Evolutionary conservation across 164 flowering plant genomes (phyloP).

Genomic region (Vitis vinifera): DNA sequence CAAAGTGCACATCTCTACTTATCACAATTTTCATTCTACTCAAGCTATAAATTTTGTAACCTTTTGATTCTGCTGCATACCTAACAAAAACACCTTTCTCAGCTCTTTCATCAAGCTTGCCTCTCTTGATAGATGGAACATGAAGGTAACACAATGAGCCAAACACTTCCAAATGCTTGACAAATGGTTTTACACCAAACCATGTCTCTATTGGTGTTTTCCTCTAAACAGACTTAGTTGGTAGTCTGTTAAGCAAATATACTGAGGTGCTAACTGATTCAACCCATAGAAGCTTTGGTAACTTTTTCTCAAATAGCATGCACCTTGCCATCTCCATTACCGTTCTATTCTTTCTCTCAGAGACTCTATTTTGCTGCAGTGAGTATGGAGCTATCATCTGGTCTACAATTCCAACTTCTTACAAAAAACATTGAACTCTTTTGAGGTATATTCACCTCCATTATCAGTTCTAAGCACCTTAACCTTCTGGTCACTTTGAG

Average conservation of each 20-base stretch:
- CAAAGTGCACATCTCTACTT: not conserved
- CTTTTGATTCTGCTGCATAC: not conserved
- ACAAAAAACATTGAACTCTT: not conserved
- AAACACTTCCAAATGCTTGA: not conserved
- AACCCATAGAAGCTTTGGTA: not conserved
- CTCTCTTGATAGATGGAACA: not conserved
- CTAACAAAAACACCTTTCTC: not conserved
- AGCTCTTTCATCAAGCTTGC: not conserved
- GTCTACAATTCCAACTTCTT: not conserved
- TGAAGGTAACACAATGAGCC: not conserved
- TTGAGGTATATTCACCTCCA: not conserved
- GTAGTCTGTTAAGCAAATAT: not conserved
- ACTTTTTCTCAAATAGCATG: not conserved
- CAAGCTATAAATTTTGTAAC: not conserved
- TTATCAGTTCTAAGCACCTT: slow-evolving; percentile 5
- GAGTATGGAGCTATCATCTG: not conserved
- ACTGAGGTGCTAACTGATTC: not conserved
- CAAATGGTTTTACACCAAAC: not conserved
- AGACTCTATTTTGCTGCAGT: not conserved
- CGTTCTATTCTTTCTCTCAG: not conserved
- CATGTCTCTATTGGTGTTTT: slow-evolving; percentile 4
- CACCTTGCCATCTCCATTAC: slow-evolving; percentile 8
- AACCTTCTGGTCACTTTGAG: not conserved
- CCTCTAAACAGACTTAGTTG: not conserved
- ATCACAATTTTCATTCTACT: not conserved